Base-by-base conservation (phyloP, 2,329 filamentous ascomycete genomes). In the Calonectria pseudoturangicola region DNA sequence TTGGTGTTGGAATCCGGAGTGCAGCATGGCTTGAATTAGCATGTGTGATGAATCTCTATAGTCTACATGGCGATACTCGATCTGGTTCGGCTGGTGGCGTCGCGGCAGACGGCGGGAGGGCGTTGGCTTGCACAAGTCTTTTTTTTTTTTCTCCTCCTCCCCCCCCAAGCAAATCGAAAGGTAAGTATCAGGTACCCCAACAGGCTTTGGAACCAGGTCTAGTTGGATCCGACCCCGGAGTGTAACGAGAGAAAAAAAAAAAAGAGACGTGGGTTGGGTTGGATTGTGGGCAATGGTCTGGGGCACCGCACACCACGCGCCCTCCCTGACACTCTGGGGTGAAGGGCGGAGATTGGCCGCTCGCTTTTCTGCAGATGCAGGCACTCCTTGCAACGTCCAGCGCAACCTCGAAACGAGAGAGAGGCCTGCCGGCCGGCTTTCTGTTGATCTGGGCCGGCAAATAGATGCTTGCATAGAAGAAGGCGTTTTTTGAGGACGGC, bases 311-410 rank as follows among this genome's bases (percentile, higher is more conserved):
- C 50, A 41, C 54, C 68, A 71, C 47, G 36, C 51, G 13, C 36
- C 7, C 36, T 63, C 58, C 58, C 41, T 51, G 50, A 58, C 33
- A 36, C 54, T 62, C 54, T 43, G 66, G 54, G 68, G 65, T 21
- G 21, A 39, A 63, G 10, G 62, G 63, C 68, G 54, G 68, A 70
- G 50, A 71, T 54, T 66, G 54, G 45, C 67, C 43, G 54, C 54
- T 6, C 51, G n/a, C 21, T 18, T 25, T 63, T 30, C 33, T 66
- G 63, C 43, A 66, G 68, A 62, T 62, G 65, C 48, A 63, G 28
- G 41, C 33, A 45, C 48, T 36, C 36, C 65, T 41, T 72, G 56
- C 39, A 54, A 60, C 36, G 54, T 60, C 33, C 33, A 60, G 36
- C 30, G 30, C 33, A 25, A 39, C 36, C 33, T 60, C 21, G 39